Percentiles rank a stretch among this genome's conserved stretches.
These are phyloP conservation scores for Ophiostoma sp. DNA, from an alignment of 2,329 filamentous ascomycete genomes.

Conservation along the genomic window DNA sequence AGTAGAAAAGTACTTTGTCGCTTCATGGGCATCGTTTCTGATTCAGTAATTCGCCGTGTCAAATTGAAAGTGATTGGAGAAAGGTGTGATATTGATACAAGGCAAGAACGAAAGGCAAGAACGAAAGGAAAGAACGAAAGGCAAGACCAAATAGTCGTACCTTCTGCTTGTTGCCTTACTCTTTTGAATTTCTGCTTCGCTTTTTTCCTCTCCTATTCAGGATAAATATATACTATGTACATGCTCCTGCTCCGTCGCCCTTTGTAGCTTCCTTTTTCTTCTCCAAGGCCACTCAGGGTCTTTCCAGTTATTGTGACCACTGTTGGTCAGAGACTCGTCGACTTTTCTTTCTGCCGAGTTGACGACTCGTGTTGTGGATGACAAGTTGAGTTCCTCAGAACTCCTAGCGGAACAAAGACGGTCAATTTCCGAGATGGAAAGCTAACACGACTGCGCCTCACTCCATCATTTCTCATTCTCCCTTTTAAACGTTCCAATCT, in stretches of 20 bases:
- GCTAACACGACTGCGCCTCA: constrained; percentile 13
- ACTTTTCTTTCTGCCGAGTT: not conserved
- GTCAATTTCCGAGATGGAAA: not conserved
- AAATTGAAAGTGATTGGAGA: not conserved
- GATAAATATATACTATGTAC: constrained; percentile 2
- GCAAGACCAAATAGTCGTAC: no score
- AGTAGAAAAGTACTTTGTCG: not conserved
- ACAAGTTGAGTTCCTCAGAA: not conserved
- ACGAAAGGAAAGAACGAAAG: not conserved
- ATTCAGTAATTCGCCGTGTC: not conserved
- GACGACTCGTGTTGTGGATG: not conserved
- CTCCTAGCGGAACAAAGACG: not conserved
- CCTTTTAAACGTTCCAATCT: not conserved
- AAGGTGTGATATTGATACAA: not conserved
- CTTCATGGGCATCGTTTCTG: not conserved
- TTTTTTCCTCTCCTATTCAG: constrained; percentile 5
- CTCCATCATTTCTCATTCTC: not conserved
- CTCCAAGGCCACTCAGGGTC: not conserved
- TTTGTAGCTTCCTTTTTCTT: not conserved
- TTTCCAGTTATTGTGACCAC: not conserved
- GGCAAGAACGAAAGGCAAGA: not conserved
- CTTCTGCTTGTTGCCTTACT: not conserved
- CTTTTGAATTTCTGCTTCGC: not conserved
- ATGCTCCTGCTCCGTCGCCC: not conserved
- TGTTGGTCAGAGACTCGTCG: not conserved